Evolutionary conservation across 148 eudicot species (phyloP).

Genomic region (Amaranthus hypochondriacus): DNA sequence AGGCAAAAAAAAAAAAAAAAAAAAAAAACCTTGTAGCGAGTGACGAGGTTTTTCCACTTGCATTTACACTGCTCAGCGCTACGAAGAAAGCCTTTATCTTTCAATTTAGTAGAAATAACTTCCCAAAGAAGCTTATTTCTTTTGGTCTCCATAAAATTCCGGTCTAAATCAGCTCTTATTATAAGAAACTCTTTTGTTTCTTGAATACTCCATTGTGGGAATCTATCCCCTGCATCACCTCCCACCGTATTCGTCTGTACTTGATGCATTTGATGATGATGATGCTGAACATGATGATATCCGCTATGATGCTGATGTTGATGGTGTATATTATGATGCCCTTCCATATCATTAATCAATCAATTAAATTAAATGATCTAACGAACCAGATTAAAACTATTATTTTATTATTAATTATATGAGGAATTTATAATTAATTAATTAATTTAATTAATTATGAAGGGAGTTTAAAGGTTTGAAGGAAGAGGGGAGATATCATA

Average conservation of each 20-base stretch:
- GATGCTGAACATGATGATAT: conserved; percentile 15
- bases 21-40: conserved; percentile 63
- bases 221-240: conserved; percentile 54
- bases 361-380: too few relatives aligned
- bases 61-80: conserved; percentile 98
- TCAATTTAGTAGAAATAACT: conserved; percentile 55
- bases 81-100: conserved; percentile 67
- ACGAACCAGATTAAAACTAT: too few relatives aligned
- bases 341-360: conserved; percentile 29
- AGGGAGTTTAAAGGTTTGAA: neutral
- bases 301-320: conserved; percentile 28
- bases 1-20: neutral
- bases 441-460: neutral
- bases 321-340: conserved; percentile 29
- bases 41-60: conserved; percentile 94
- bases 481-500: neutral
- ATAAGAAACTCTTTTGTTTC: conserved; percentile 75
- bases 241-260: conserved; percentile 1
- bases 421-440: neutral
- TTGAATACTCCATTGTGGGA: conserved; percentile 89
- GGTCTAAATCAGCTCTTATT: conserved; percentile 71
- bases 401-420: too few relatives aligned
- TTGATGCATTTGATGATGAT: neutral
- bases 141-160: conserved; percentile 80
- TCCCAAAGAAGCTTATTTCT: conserved; percentile 87